Conservation (phyloP, 257 asterid genomes). For the Salvia splendens region DNA sequence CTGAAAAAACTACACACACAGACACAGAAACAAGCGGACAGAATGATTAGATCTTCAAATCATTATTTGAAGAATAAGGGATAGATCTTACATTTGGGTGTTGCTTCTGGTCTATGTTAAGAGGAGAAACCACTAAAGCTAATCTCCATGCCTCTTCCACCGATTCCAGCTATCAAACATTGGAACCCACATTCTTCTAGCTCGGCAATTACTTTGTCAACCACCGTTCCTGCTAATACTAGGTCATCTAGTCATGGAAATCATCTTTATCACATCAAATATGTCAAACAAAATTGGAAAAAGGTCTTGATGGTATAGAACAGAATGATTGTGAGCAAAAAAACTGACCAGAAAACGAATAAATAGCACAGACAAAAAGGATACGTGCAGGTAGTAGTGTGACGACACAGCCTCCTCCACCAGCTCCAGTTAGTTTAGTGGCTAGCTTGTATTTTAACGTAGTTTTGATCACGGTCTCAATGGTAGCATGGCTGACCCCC, state of each 20-base stretch:
- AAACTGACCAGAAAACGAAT: not conserved
- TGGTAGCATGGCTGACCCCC: conserved; percentile 95
- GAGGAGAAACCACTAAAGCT: conserved; percentile 62
- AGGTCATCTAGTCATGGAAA: conserved; percentile 52
- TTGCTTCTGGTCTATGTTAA: conserved; percentile 35
- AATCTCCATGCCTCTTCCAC: conserved; percentile 84
- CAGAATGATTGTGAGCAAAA: not conserved
- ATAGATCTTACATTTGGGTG: conserved; percentile 36
- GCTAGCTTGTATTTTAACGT: conserved; percentile 79
- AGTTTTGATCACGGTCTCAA: conserved; percentile 75
- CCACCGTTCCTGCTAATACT: conserved; percentile 82
- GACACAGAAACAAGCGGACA: not conserved
- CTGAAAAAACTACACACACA: not conserved
- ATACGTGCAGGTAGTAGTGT: conserved; percentile 85
- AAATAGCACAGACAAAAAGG: conserved; percentile 41
- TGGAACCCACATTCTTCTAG: conserved; percentile 75
- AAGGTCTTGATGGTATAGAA: conserved; percentile 6
- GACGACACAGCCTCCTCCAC: conserved; percentile 98
- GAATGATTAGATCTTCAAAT: conserved; percentile 16
- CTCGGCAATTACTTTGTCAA: conserved; percentile 71
- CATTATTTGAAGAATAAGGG: conserved; percentile 26
- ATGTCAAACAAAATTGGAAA: conserved; percentile 12
- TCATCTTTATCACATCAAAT: not conserved
- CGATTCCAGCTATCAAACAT: conserved; percentile 84
- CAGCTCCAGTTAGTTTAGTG: conserved; percentile 96